A percentile compares a stretch with the other conserved stretches of the same genome.
phyloP scores from a whole-genome alignment of 2,329 filamentous ascomycete genomes.

The Ramichloridium luteum region DNA sequence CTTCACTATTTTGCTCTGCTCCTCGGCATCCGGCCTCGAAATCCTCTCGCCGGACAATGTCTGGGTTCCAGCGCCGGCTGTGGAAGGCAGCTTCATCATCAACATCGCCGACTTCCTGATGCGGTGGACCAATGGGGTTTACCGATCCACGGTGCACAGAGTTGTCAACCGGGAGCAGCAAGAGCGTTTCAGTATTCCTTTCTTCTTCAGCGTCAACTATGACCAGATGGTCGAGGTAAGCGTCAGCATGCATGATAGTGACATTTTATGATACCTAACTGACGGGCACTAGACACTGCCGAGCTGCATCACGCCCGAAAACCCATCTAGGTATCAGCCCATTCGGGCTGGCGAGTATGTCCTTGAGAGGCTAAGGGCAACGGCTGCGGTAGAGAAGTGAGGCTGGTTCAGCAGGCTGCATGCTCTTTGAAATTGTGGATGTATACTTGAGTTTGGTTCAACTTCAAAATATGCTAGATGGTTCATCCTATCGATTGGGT shows the following conservation, averaged over 20 bases:
- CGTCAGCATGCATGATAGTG: conserved; percentile 1
- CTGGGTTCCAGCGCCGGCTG: conserved; percentile 35
- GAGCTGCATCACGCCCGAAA: conserved; percentile 25
- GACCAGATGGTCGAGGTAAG: conserved; percentile 26
- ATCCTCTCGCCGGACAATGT: conserved; percentile 25
- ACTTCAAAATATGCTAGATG: too few relatives aligned
- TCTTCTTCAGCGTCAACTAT: conserved; percentile 36
- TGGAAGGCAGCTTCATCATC: conserved; percentile 35
- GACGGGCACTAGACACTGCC: conserved; percentile 22
- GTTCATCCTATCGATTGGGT: too few relatives aligned
- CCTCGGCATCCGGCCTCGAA: conserved; percentile 18
- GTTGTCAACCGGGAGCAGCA: conserved; percentile 32
- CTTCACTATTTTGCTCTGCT: conserved; percentile 21
- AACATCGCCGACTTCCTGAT: conserved; percentile 42
- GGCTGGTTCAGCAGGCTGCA: too few relatives aligned
- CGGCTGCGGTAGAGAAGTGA: too few relatives aligned
- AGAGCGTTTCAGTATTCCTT: conserved; percentile 34
- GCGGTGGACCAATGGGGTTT: conserved; percentile 33
- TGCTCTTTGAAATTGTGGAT: too few relatives aligned
- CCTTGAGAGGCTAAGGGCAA: conserved; percentile 21
- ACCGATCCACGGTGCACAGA: conserved; percentile 34
- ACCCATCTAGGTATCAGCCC: conserved; percentile 24
- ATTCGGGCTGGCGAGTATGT: conserved; percentile 30
- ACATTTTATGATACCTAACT: conserved; percentile 1
- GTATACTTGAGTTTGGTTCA: too few relatives aligned